Evolutionary conservation across 768 basidiomycete species (phyloP).

Genomic region (Gyrodon lividus): DNA sequence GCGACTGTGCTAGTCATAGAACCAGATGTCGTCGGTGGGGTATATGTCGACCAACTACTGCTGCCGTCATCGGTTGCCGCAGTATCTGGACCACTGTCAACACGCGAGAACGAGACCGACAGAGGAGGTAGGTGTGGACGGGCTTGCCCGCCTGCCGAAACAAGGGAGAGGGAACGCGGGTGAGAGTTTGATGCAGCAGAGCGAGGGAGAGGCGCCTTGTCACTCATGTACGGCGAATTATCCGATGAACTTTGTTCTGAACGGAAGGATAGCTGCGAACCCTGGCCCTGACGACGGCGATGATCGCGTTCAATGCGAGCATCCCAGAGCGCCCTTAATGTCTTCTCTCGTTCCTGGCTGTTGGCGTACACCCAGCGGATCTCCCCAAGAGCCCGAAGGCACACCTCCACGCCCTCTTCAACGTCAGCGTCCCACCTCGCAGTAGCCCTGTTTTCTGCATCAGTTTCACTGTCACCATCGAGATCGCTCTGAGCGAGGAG

Average conservation of each 20-base stretch:
- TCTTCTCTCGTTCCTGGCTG: constrained; percentile 68
- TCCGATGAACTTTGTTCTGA: constrained; percentile 27
- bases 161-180: constrained; percentile 27
- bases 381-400: constrained; percentile 72
- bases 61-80: constrained; percentile 48
- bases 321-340: constrained; percentile 50
- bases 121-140: constrained; percentile 51
- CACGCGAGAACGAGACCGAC: constrained; percentile 36
- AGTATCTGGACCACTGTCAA: constrained; percentile 54
- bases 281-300: constrained; percentile 28
- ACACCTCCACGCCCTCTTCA: constrained; percentile 42
- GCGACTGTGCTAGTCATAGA: constrained; percentile 47
- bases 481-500: constrained; percentile 61
- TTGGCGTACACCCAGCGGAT: constrained; percentile 83
- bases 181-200: constrained; percentile 5
- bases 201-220: constrained; percentile 18
- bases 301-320: constrained; percentile 32
- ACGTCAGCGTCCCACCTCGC: constrained; percentile 28
- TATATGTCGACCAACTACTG: constrained; percentile 61
- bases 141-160: constrained; percentile 36
- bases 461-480: constrained; percentile 48
- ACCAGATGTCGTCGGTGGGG: constrained; percentile 57
- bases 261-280: constrained; percentile 22
- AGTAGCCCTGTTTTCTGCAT: constrained; percentile 13
- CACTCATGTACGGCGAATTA: constrained; percentile 25